Evolutionary conservation across 768 basidiomycete species (phyloP), one percentile per base, ranked within the genome.

Genomic region (Lyophyllum decastes): DNA sequence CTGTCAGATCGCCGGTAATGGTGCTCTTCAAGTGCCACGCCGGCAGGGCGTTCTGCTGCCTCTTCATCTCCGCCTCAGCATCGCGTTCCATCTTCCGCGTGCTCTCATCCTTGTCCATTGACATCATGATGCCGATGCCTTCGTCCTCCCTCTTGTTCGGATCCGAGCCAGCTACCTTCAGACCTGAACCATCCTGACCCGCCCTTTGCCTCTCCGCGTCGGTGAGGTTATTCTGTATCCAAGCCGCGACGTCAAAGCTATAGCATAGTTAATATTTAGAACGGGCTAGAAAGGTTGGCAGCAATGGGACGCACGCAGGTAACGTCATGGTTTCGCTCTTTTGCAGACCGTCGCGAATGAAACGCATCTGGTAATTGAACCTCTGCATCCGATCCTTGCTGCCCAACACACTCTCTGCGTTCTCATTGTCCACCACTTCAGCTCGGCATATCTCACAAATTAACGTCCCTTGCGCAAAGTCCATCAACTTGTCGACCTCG

Each of bases 11-110:
- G 9, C 95, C 94, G 3, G 94, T 88, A 59, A 99, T 94, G 2
- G 97, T 99, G 68, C 94, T 95, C 73, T 93, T 91, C 64, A 95
- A 82, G 76, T 97, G 93, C 97, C 97, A 99, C 12, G 90, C 80
- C 0, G 97, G 97, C 45, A 99, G 77, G 0, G 87, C 84, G 68
- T 98, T 98, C 76, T 98, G 95, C 68, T 89, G 84, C 57, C 93
- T 76, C 73, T 95, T 95, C 54, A 88, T 83, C 56, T 90, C 90
- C 1, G 90, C 90, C 70, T 95, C 86, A 21, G 84, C 85, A 63
- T 92, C 91, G 53, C 90, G 79, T 69, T 93, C 90, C 66, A 79
- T 75, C 58, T 83, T 83, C 60, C 85, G 81, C 17, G 85, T 88
- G 62, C 84, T 85, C 72, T 92, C 89, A 67, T 92, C 92, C 66